A percentile compares a stretch with the other conserved stretches of the same genome.
Conservation (phyloP, 371 early-diverging fungal species). For the Batrachochytrium dendrobatidis region DNA sequence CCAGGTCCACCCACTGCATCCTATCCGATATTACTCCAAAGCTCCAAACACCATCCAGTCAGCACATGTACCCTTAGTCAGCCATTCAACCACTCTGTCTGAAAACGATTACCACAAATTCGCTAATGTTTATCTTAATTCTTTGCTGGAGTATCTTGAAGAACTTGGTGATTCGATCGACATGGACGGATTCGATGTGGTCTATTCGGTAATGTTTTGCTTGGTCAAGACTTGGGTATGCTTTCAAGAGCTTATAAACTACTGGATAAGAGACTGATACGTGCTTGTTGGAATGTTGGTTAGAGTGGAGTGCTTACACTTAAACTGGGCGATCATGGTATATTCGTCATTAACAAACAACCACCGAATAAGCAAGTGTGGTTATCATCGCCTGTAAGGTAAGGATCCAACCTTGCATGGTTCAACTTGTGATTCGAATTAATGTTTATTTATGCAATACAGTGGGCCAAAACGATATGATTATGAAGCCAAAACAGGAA, state of each 20-base stretch:
- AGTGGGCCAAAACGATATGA: slow-evolving; percentile 93
- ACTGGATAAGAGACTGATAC: background rate
- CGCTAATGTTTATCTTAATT: slow-evolving; percentile 64
- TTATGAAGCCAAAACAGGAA: slow-evolving; percentile 43
- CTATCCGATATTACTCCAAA: too few species aligned
- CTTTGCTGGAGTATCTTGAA: slow-evolving; percentile 67
- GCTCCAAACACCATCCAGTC: too few species aligned
- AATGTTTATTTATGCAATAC: background rate
- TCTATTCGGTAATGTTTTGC: slow-evolving; percentile 61
- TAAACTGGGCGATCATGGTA: slow-evolving; percentile 74
- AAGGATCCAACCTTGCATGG: background rate
- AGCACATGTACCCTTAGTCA: too few species aligned
- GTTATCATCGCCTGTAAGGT: slow-evolving; percentile 86
- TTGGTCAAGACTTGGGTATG: too few species aligned
- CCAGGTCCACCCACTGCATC: too few species aligned
- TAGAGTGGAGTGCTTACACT: slow-evolving; percentile 84
- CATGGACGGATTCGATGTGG: slow-evolving; percentile 69
- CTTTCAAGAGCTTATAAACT: background rate
- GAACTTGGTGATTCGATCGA: slow-evolving; percentile 67
- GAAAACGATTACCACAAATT: slow-evolving; percentile 52
- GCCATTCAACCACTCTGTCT: slow-evolving; percentile 72
- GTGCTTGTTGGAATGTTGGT: background rate
- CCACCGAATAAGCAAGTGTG: slow-evolving; percentile 98
- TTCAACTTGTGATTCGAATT: background rate
- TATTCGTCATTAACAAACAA: slow-evolving; percentile 97